phyloP scores from a whole-genome alignment of 495 filamentous ascomycete genomes.

The Daldinia childiae region DNA sequence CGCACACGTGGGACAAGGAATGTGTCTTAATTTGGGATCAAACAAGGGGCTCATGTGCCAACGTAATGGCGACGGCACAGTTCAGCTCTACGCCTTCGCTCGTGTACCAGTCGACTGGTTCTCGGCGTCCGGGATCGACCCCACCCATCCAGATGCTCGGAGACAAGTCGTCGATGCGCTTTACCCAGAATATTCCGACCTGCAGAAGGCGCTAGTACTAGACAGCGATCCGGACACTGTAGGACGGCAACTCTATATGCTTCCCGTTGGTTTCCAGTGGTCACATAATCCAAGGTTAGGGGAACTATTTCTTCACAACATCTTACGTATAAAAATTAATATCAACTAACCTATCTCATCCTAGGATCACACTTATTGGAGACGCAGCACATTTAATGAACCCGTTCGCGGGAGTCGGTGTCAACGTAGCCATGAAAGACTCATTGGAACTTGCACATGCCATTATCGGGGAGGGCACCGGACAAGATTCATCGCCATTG shows the following conservation, averaged over 20 bases:
- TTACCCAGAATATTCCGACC: neutral
- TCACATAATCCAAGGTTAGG: neutral
- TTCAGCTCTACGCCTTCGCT: neutral
- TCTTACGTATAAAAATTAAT: neutral
- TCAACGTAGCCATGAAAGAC: slow-evolving; percentile 18
- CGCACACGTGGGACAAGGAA: neutral
- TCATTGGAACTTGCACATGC: slow-evolving; percentile 3
- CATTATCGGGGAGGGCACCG: neutral
- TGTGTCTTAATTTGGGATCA: neutral
- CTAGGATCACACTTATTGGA: neutral
- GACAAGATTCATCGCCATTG: neutral
- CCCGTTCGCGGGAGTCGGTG: slow-evolving; percentile 8
- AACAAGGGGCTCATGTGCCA: neutral
- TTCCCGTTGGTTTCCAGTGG: neutral
- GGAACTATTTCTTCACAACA: neutral
- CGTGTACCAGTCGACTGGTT: neutral
- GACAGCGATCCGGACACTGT: neutral
- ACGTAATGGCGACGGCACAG: neutral
- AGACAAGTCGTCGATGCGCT: neutral
- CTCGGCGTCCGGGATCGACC: neutral
- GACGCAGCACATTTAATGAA: slow-evolving; percentile 7
- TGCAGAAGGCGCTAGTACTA: neutral
- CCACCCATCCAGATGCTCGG: neutral
- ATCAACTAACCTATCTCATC: neutral
- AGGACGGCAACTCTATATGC: neutral